Evolutionary conservation across 2,329 filamentous ascomycete species (phyloP), one percentile per base, ranked within the genome.

Genomic region (Fusarium sororula): DNA sequence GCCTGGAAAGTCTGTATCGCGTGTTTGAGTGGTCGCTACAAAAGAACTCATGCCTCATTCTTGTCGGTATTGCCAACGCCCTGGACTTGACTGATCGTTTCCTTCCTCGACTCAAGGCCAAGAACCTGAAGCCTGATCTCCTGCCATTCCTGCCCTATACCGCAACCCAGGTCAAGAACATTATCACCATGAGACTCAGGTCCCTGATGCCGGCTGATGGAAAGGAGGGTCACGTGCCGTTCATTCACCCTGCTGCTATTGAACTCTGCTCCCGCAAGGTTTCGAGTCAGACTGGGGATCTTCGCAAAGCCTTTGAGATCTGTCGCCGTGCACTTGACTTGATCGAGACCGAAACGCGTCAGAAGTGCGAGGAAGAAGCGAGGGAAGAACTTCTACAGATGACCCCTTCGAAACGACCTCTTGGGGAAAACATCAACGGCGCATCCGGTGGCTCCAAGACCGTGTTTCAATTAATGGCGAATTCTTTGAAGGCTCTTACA

Each of bases 1-100:
- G 98, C 76, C 86, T 96, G 66, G 94, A 97, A 76, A 92, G 96
- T 62, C 86, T 99, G 20, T 98, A 98, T 83, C 93, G 91, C 70
- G 87, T 99, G n/a, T 98, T 99, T 76, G 95, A 98, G 81, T 98
- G 96, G 95, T 97, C 96, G 3, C 86, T 99, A 78, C 90, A 94
- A 71, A 91, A 91, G 72, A 89, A 90, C 4, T 98, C 96, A 0
- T 90, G 90, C 26, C 90, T 99, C 10, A 86, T 96, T 41, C 86
- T 99, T 24, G 90, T 99, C 56, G 96, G 96, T 54, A 98, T 99
- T 79, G 96, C 96, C 76, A 99, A 99, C 79, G 96, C 96, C 8
- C 87, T 99, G 61, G 96, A 99, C 80, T 86, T 99, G 64, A 99
- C 96, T 0, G 96, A 98, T 80, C 93, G 96, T 15, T 98, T 98